Base-by-base conservation (phyloP, 2,329 filamentous ascomycete species). In the Exophiala viscosa region DNA sequence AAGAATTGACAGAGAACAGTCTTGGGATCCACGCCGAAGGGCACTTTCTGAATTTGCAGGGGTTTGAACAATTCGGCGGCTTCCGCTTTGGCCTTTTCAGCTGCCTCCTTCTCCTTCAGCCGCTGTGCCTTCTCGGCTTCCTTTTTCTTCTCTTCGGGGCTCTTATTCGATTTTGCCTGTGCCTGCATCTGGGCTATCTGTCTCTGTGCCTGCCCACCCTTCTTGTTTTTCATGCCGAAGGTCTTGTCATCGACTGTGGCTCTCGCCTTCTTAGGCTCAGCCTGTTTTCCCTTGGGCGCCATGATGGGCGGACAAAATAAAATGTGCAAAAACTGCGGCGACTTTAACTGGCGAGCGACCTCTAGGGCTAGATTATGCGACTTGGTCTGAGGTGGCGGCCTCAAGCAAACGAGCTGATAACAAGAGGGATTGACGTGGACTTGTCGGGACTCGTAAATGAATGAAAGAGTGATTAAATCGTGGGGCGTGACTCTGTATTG, bases 201-300 rank as follows among this genome's bases (percentile, higher is more conserved):
- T 73, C 85, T 95, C 75, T 97, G 89, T 50, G 90, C 92, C 47
- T 83, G 85, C 52, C 84, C 87, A 63, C 93, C 93, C 80, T 96
- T 99, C 79, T 99, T 99, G 73, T 99, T 99, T 77, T 99, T 99
- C 93, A 99, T 97, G 65, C 93, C 93, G 79, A 99, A 99, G 44
- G 93, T 96, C 76, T 92, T 93, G 78, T 99, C 93, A 59, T 93
- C 90, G 59, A 90, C 88, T 40, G 71, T 66, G 58, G 68, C 57
- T 66, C 73, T 77, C 65, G 75, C 72, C 68, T 77, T 75, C 66
- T 76, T 76, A 39, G 70, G 66, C 66, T 70, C 61, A 40, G 52
- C 67, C 41, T 61, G 62, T 60, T 75, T 76, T 61, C 74, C 76
- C 47, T 60, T 60, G 52, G 75, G 75, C 59, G 75, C 67, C 75